Conservation (phyloP, 257 asterid species). For the Penstemon davidsonii region DNA sequence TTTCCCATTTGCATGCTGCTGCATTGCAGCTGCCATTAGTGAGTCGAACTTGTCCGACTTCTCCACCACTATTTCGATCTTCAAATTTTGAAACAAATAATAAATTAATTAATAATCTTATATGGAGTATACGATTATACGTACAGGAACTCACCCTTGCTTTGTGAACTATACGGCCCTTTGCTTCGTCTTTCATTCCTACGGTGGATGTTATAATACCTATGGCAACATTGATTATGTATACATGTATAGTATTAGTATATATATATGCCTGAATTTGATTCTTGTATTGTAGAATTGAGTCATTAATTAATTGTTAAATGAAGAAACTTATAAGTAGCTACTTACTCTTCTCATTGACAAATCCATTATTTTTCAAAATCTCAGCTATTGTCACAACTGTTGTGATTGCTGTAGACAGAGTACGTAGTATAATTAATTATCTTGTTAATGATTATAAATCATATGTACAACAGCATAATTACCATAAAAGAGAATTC, state of each 20-base stretch:
- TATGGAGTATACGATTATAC: too few species aligned
- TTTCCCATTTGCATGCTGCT: constrained; percentile 38
- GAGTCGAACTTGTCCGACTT: constrained; percentile 79
- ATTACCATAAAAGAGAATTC: not conserved
- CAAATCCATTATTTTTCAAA: constrained; percentile 85
- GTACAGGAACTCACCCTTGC: constrained; percentile 58
- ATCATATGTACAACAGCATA: not conserved
- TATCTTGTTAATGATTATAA: too few species aligned
- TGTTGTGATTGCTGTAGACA: constrained; percentile 73
- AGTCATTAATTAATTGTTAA: too few species aligned
- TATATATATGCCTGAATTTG: too few species aligned
- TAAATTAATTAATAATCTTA: too few species aligned
- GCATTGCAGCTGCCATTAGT: constrained; percentile 41
- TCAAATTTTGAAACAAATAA: not conserved
- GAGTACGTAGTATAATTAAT: too few species aligned
- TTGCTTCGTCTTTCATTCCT: constrained; percentile 78
- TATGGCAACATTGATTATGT: constrained; percentile 24
- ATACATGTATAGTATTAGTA: too few species aligned
- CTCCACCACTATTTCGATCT: constrained; percentile 80
- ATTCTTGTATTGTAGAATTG: too few species aligned
- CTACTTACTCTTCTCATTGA: constrained; percentile 71
- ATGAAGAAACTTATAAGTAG: too few species aligned
- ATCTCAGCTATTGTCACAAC: constrained; percentile 91
- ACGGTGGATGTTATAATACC: constrained; percentile 81
- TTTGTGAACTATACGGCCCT: constrained; percentile 79